Base-by-base conservation (phyloP, 495 filamentous ascomycete genomes). In the Annulohypoxylon bovei region DNA sequence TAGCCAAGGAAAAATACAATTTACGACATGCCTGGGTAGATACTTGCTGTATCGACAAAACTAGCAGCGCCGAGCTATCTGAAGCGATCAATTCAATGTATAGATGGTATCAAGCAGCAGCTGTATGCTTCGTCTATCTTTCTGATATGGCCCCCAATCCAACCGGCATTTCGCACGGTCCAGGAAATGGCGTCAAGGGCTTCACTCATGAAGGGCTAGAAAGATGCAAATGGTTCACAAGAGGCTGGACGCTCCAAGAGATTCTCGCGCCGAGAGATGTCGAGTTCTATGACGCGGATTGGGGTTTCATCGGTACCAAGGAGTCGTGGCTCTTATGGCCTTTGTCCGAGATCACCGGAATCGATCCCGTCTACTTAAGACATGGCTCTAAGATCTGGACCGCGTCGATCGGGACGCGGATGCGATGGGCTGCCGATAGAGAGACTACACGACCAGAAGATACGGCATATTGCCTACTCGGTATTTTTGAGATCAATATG, bases 241-340 rank as follows among this genome's bases (percentile, higher is more conserved):
- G 77, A 23, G 78, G 80, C n/a, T 80, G 77, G 77, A 80, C 79
- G 0, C 55, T 82, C 9, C 80, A 83, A 44, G 80, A 84, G 52
- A 67, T 83, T 0, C 66, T 82, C 7, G 81, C 82, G 0, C 79
- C 79, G 0, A n/a, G 16, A 11, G 16, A 42, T 3, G 60, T 80
- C 25, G 37, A 70, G 20, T 84, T 80, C 50, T 79, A 73, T 22
- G 70, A 78, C 65, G 8, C 16, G 4, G 7, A 65, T 12, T 81
- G 81, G 81, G 37, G 25, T 5, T 68, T 64, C 20, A 25, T 72
- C 6, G 71, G 61, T 28, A 60, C 64, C 9, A 75, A 76, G 12
- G 16, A 47, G 6, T 65, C 61, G 5, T 57, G 46, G 40, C 22
- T 63, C 4, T 25, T 57, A 40, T n/a, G 23, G 4, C n/a, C 25